phyloP scores from a whole-genome alignment of 2,329 filamentous ascomycete species.

The Chaetomiaceae sp. region DNA sequence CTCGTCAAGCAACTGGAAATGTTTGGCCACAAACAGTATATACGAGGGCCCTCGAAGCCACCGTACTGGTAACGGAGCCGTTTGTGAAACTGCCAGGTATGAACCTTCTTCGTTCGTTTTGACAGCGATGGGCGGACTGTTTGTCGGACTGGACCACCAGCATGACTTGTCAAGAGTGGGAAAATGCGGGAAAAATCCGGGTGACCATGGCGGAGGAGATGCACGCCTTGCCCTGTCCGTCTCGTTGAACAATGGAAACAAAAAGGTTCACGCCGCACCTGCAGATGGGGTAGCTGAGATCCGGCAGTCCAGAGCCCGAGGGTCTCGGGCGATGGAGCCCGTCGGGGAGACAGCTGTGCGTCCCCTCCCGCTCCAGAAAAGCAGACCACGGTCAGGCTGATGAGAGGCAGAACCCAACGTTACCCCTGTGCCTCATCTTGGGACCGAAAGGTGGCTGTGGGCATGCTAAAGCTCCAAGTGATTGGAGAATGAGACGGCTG shows the following conservation, averaged over 20 bases:
- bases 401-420: background rate
- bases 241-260: no score
- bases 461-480: constrained; percentile 10
- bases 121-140: background rate
- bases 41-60: background rate
- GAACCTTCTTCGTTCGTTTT: background rate
- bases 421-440: constrained; percentile 12
- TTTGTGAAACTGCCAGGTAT: no score
- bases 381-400: background rate
- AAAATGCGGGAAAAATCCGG: constrained; percentile 24
- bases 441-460: constrained; percentile 8
- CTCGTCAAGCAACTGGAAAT: background rate
- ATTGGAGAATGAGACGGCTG: constrained; percentile 23
- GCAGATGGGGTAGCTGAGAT: no score
- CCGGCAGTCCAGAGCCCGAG: no score
- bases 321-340: no score
- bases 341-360: no score
- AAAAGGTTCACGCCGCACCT: no score
- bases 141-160: background rate
- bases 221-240: background rate
- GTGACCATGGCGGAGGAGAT: background rate
- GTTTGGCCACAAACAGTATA: background rate
- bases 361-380: background rate
- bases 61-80: background rate
- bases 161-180: constrained; percentile 17